phyloP scores from a whole-genome alignment of 2,329 filamentous ascomycete species.

The Diaporthe sp. region DNA sequence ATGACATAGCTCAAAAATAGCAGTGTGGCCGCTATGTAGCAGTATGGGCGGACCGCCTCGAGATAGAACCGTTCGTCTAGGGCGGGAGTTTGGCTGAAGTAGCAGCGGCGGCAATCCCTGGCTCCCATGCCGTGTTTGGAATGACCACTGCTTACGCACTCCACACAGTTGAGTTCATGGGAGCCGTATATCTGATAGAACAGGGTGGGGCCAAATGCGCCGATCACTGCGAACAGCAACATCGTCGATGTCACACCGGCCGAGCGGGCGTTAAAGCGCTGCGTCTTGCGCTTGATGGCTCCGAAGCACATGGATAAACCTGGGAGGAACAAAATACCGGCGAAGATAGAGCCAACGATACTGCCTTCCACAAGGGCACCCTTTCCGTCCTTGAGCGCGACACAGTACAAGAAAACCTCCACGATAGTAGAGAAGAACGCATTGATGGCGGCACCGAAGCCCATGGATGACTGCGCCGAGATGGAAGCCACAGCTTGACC shows the following conservation, averaged over 20 bases:
- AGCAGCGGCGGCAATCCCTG: conserved; percentile 91
- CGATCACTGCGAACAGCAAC: conserved; percentile 95
- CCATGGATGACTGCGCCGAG: conserved; percentile 98
- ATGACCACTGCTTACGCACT: conserved; percentile 65
- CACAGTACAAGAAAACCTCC: conserved; percentile 97
- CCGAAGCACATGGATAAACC: conserved; percentile 99
- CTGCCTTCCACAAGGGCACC: conserved; percentile 94
- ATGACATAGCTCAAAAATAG: conserved; percentile 95
- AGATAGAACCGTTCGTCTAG: conserved; percentile 90
- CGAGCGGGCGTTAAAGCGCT: conserved; percentile 96
- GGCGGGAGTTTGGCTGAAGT: conserved; percentile 89
- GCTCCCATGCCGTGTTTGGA: conserved; percentile 54
- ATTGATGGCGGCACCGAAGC: conserved; percentile 95
- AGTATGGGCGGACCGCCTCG: conserved; percentile 92
- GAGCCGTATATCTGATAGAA: conserved; percentile 99
- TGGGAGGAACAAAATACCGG: conserved; percentile 93
- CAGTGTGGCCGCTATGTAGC: conserved; percentile 86
- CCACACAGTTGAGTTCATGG: conserved; percentile 90
- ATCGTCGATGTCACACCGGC: conserved; percentile 98
- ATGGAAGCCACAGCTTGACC: conserved; percentile 98
- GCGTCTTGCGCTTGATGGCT: conserved; percentile 96
- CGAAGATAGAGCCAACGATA: conserved; percentile 97
- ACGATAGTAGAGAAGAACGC: conserved; percentile 98
- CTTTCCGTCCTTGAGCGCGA: conserved; percentile 93
- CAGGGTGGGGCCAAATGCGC: conserved; percentile 92